Evolutionary conservation across 192 early-diverging fungal genomes (phyloP), one percentile per base, ranked within the genome.

Genomic region (Coemansia asiatica): DNA sequence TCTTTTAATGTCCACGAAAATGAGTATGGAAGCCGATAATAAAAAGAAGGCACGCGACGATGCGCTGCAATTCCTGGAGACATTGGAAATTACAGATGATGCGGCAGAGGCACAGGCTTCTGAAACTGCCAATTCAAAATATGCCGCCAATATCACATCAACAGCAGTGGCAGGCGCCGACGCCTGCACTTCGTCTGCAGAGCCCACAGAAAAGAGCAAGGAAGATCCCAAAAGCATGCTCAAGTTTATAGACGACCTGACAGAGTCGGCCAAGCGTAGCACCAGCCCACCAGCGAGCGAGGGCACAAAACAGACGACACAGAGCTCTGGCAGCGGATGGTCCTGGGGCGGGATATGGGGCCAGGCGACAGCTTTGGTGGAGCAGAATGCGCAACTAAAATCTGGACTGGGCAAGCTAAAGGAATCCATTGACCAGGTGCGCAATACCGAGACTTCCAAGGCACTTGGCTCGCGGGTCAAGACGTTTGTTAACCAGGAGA

Each of bases 311-410:
- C 22, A 18, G 21, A 27, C 63, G 21, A 46, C 31, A 6, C 55
- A 2, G 49, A 59, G 27, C 2, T 19, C 55, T 18, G 61, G 23
- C 23, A 63, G 69, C 29, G 61, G 68, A 28, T 83, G 82, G 82
- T 79, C 76, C 19, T 83, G 81, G 81, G 71, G 72, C 50, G 74
- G 82, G 1, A 66, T 83, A n/a, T 79, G 76, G 76, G 72, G 73
- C 16, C 72, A 75, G 63, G 75, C 82, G 1, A 40, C 76, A 16
- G 68, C 77, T 4, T 64, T 76, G 9, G 76, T 83, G 4, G 74
- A 83, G 74, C 69, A 79, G 46, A 75, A 75, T 59, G 50, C 62
- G 50, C 72, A 79, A 67, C 64, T 74, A 64, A 69, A 79, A 56
- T 70, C 76, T 10, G 72, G 69, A 19, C 65, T 79, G 48, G 72